Base-by-base conservation (phyloP, 1,139 yeast species). In the Hemisphaericaspora xylanilytica region DNA sequence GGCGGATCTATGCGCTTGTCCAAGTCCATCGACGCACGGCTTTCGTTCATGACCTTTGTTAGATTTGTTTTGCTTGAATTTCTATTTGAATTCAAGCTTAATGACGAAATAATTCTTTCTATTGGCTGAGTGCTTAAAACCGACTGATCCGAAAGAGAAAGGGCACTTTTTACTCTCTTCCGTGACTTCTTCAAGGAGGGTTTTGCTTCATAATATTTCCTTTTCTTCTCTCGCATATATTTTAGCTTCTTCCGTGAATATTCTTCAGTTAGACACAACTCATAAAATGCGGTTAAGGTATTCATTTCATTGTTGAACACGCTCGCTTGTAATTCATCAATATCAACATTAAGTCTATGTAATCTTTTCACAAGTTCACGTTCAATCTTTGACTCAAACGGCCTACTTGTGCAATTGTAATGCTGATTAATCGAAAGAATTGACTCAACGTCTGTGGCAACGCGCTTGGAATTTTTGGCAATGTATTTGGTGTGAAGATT, bases 231-330 rank as follows among this genome's bases (percentile, higher is more conserved):
- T 18, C 54, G 56, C 37, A 61, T 47, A 38, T 67, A 61, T 29
- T 55, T 55, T 38, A 53, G 54, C 47, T 64, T 67, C 55, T 69
- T 70, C 40, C 61, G 62, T 14, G 58, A 47, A 37, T 63, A 65
- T 47, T 85, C 94, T 37, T 75, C 71, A 28, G 87, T 90, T 14
- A 87, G 63, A 11, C 84, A 63, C 11, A 92, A 66, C 33, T 82
- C 84, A 85, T 95, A 92, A 44, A 86, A 71, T 0, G 96, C 97
- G n/a, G 90, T 81, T 17, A 87, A 63, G 0, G 89, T 70, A 56
- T 87, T 95, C 63, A 89, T 81, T 41, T 81, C 80, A 38, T 76
- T 76, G 39, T 76, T 69, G 16, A 65, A 53, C 1, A 90, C 81
- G 16, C 86, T 78, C 5, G 73, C 70, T 46, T 81, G 81, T 26